phyloP scores from a whole-genome alignment of 2,329 filamentous ascomycete species.

The Nemania serpens region DNA sequence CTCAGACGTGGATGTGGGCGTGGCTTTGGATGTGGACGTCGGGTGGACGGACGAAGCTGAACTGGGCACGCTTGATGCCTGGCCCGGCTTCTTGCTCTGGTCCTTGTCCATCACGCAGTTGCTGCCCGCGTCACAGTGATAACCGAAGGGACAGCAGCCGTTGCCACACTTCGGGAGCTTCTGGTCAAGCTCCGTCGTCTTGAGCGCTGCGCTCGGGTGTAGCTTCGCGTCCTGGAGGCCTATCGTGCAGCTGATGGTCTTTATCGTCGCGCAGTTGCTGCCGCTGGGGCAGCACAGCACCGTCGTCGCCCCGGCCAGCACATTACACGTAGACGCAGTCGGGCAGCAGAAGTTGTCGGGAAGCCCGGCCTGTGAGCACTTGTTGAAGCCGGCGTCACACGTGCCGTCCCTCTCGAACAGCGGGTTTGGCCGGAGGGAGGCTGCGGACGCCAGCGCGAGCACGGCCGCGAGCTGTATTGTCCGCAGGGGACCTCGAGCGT shows the following conservation, averaged over 20 bases:
- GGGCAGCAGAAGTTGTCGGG: constrained; percentile 72
- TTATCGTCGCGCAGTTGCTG: constrained; percentile 62
- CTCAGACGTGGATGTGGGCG: constrained; percentile 1
- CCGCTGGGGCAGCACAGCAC: constrained; percentile 71
- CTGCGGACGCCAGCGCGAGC: constrained; percentile 44
- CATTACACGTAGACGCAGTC: constrained; percentile 56
- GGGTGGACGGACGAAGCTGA: constrained; percentile 6
- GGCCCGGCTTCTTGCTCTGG: constrained; percentile 47
- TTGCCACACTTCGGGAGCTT: constrained; percentile 61
- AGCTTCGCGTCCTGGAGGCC: constrained; percentile 61
- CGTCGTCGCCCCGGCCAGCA: constrained; percentile 67
- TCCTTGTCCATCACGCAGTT: constrained; percentile 59
- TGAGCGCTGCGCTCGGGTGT: constrained; percentile 64
- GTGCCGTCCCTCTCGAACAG: constrained; percentile 52
- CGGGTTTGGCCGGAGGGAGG: constrained; percentile 42
- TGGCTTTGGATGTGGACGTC: neutral
- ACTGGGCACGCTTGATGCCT: constrained; percentile 13
- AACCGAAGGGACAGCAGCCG: constrained; percentile 76
- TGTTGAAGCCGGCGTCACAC: constrained; percentile 57
- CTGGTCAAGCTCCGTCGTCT: constrained; percentile 66
- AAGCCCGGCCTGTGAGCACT: constrained; percentile 58
- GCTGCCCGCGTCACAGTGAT: constrained; percentile 56
- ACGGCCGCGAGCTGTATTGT: constrained; percentile 45
- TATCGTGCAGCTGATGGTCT: constrained; percentile 68
- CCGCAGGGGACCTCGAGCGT: constrained; percentile 40